phyloP scores from a whole-genome alignment of 768 basidiomycete species.

The Trichaptum fuscoviolaceum region DNA sequence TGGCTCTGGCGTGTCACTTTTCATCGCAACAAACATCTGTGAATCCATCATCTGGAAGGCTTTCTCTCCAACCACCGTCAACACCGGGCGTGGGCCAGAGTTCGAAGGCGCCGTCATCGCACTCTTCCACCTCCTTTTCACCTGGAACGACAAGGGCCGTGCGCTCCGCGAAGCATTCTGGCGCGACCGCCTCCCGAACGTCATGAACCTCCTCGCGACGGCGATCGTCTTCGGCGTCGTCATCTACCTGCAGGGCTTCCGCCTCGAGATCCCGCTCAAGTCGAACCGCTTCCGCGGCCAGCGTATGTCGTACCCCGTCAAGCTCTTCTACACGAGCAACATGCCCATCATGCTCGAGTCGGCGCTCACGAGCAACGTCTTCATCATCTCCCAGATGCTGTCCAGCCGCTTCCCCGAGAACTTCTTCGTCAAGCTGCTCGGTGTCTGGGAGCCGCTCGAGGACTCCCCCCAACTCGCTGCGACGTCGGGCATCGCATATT shows the following conservation, averaged over 20 bases:
- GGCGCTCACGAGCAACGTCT: constrained; percentile 89
- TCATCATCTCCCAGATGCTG: constrained; percentile 96
- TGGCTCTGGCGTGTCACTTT: constrained; percentile 96
- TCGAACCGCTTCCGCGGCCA: constrained; percentile 96
- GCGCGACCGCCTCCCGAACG: constrained; percentile 92
- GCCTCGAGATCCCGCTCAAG: constrained; percentile 98
- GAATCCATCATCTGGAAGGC: constrained; percentile 99
- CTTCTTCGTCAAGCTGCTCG: constrained; percentile 83
- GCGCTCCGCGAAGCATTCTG: constrained; percentile 98
- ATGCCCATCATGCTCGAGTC: constrained; percentile 99
- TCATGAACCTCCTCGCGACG: constrained; percentile 96
- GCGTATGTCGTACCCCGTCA: constrained; percentile 91
- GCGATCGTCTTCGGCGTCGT: constrained; percentile 88
- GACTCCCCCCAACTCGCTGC: constrained; percentile 91
- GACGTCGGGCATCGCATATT: constrained; percentile 89
- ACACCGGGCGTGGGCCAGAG: constrained; percentile 96
- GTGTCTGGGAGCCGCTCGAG: constrained; percentile 98
- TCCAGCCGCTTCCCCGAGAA: constrained; percentile 87
- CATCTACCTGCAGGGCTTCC: constrained; percentile 98
- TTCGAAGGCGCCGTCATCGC: constrained; percentile 97
- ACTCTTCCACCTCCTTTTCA: constrained; percentile 96
- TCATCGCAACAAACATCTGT: constrained; percentile 99
- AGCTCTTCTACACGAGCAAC: constrained; percentile 98
- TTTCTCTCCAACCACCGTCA: constrained; percentile 96
- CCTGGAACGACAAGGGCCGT: constrained; percentile 97